phyloP scores from a whole-genome alignment of 192 early-diverging fungal species.

The Gamsiella multidivaricata region DNA sequence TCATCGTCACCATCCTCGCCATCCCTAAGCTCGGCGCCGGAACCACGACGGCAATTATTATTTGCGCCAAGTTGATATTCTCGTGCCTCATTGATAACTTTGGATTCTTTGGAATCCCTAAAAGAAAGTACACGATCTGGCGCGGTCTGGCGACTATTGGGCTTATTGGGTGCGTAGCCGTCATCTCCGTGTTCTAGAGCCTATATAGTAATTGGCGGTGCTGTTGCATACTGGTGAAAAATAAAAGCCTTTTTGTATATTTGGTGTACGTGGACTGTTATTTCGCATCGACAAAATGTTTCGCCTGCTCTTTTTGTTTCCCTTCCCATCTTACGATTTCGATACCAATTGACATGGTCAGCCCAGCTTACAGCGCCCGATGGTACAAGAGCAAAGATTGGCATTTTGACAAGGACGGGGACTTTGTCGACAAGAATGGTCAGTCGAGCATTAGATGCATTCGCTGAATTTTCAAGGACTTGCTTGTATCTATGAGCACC shows the following conservation, averaged over 20 bases:
- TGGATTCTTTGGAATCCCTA: slow-evolving; percentile 57
- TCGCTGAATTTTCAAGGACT: too few relatives aligned
- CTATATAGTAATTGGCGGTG: too few relatives aligned
- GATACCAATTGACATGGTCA: too few relatives aligned
- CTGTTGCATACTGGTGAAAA: too few relatives aligned
- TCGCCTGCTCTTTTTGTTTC: neutral
- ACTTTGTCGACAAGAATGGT: slow-evolving; percentile 51
- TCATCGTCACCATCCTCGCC: slow-evolving; percentile 63
- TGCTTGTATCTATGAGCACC: too few relatives aligned
- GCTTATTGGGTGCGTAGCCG: slow-evolving; percentile 57
- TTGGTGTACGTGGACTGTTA: too few relatives aligned
- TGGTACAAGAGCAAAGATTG: slow-evolving; percentile 32
- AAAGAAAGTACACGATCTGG: slow-evolving; percentile 54
- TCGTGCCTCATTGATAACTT: slow-evolving; percentile 67
- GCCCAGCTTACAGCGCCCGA: too few relatives aligned
- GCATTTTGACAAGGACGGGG: slow-evolving; percentile 36
- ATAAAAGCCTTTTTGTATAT: too few relatives aligned
- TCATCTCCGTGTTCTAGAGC: slow-evolving; percentile 58
- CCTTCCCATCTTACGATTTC: neutral
- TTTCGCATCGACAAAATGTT: too few relatives aligned
- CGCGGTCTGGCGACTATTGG: slow-evolving; percentile 58
- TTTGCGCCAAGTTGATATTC: slow-evolving; percentile 62
- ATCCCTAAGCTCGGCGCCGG: slow-evolving; percentile 63
- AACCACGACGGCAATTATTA: slow-evolving; percentile 61
- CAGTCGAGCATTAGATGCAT: neutral